These are phyloP conservation scores for Solanum paucissectum DNA, from an alignment of 257 asterid species.

Conservation along the genomic window DNA sequence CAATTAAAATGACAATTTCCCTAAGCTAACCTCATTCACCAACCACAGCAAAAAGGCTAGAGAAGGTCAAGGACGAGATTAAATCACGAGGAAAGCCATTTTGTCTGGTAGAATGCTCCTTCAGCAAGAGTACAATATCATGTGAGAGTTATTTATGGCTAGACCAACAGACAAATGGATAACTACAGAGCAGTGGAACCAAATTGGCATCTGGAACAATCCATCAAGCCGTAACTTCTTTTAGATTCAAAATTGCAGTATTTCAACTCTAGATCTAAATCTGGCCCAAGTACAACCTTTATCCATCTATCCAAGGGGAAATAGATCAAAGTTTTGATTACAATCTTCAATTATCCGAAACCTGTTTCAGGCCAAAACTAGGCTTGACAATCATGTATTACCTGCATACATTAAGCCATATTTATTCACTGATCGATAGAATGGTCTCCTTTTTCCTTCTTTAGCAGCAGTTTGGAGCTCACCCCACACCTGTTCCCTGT, in stretches of 20 bases:
- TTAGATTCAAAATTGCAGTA: neutral
- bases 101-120: neutral
- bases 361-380: neutral
- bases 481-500: conserved; percentile 63
- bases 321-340: neutral
- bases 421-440: conserved; percentile 67
- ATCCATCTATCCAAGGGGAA: neutral
- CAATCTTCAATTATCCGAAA: neutral
- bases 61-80: neutral
- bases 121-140: neutral
- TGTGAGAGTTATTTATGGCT: neutral
- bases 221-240: neutral
- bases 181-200: neutral
- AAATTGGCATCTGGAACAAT: neutral
- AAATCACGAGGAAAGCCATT: neutral
- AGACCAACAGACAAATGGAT: neutral
- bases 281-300: neutral
- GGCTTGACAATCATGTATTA: conserved; percentile 12
- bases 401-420: conserved; percentile 94
- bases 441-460: conserved; percentile 64
- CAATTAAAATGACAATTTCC: neutral
- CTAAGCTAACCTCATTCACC: neutral
- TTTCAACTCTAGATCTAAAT: neutral
- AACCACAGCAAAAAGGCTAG: neutral
- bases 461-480: conserved; percentile 69